Evolutionary conservation across 371 early-diverging fungal species (phyloP), one percentile per base, ranked within the genome.

Genomic region (Rhizopus microsporus): DNA sequence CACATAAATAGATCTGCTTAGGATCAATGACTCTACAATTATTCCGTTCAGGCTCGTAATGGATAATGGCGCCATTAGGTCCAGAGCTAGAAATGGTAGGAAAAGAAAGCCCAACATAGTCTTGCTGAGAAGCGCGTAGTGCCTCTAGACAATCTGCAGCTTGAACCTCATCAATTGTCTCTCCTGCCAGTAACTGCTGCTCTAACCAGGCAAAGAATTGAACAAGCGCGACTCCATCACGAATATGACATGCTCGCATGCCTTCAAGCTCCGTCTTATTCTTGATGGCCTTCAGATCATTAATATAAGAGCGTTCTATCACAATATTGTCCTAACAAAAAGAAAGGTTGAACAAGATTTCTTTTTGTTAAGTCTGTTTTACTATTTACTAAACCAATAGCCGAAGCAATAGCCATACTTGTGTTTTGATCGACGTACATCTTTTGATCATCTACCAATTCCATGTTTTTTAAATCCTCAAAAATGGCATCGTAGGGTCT

Each of bases 131-230:
- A 30, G 51, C 66, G 47, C 96, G 86, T 56, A 91, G 74, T 57
- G 69, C 67, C 62, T 88, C 89, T 4, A 96, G 81, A 57, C 86
- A 78, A 57, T 91, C 88, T 6, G 93, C 89, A 3, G 88, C 95
- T 23, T 89, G 89, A 5, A 82, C 86, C 72, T 95, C 95, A 54
- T 81, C 81, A 7, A 93, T 56, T 13, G 34, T 42, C 46, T 85
- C 83, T 29, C 83, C 81, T 35, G 78, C 68, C 30, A 77, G 67
- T 64, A 96, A 80, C 78, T 96, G 87, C 37, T 93, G 69, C 70
- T 98, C 97, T 4, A 99, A 82, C 97, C 96, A 97, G 6, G 90
- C 92, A 85, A 99, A 97, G 80, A 93, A 95, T 57, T 82, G 86
- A 56, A 83, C 84, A 65, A 99, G 78, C 3, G 99, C 95, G 38